These are phyloP conservation scores for Phytopythium boreale DNA, from an alignment of 352 stramenopile genomes.

Conservation along the genomic window DNA sequence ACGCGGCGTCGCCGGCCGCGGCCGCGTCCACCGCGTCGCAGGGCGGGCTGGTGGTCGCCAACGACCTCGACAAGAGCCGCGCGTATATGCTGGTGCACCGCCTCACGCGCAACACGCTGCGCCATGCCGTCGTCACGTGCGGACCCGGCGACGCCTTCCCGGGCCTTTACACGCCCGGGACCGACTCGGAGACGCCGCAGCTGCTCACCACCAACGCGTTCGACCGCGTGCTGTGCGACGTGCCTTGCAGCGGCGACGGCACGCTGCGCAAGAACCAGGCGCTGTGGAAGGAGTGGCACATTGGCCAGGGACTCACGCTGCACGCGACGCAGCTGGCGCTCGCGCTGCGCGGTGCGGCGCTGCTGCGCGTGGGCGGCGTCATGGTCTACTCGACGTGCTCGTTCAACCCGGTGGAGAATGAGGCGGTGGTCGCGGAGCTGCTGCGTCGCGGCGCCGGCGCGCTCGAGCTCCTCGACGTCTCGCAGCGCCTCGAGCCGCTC, in stretches of 20 bases:
- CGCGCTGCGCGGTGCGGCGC: slow-evolving; percentile 83
- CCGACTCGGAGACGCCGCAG: slow-evolving; percentile 10
- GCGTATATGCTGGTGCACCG: slow-evolving; percentile 98
- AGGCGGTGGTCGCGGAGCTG: slow-evolving; percentile 96
- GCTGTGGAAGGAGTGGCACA: slow-evolving; percentile 94
- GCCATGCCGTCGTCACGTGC: slow-evolving; percentile 90
- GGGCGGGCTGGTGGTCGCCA: slow-evolving; percentile 91
- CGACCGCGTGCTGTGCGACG: slow-evolving; percentile 98
- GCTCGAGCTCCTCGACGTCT: slow-evolving; percentile 90
- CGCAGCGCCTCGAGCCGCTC: slow-evolving; percentile 52
- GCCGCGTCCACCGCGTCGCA: slow-evolving; percentile 13
- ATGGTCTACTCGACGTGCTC: slow-evolving; percentile 98
- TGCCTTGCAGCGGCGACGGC: slow-evolving; percentile 97
- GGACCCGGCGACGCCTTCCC: slow-evolving; percentile 93
- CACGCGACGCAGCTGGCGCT: slow-evolving; percentile 94
- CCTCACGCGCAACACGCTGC: slow-evolving; percentile 78
- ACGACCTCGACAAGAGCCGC: slow-evolving; percentile 95
- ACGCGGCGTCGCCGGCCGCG: not conserved
- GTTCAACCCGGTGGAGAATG: slow-evolving; percentile 98
- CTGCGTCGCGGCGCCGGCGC: slow-evolving; percentile 84
- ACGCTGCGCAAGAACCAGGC: slow-evolving; percentile 97
- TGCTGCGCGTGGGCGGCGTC: slow-evolving; percentile 88
- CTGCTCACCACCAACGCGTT: slow-evolving; percentile 88
- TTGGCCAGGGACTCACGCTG: slow-evolving; percentile 88
- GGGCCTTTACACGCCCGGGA: slow-evolving; percentile 65